Evolutionary conservation across 208 protist genomes (phyloP).

Genomic region (Acanthamoeba lenticulata): DNA sequence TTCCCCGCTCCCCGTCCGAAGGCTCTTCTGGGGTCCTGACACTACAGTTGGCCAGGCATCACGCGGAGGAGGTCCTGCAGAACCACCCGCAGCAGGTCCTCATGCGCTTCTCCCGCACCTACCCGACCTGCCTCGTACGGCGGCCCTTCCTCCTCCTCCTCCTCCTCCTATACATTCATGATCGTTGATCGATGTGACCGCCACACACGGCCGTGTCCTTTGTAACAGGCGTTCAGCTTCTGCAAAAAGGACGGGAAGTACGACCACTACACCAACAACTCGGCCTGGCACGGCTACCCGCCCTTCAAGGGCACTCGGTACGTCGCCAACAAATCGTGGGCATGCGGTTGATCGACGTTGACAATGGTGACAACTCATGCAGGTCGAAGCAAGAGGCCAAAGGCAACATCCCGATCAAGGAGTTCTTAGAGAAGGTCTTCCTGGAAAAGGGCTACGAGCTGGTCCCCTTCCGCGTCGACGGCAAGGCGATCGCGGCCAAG

Average conservation of each 20-base stretch:
- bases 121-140: conserved; percentile 37
- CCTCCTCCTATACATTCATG: not conserved
- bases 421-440: conserved; percentile 55
- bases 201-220: too few species aligned
- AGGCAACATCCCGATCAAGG: conserved; percentile 41
- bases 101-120: conserved; percentile 17
- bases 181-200: not conserved
- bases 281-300: conserved; percentile 2
- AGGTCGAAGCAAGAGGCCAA: conserved; percentile 13
- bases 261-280: conserved; percentile 61
- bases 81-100: conserved; percentile 18
- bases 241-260: conserved; percentile 45
- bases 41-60: too few species aligned
- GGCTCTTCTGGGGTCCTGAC: too few species aligned
- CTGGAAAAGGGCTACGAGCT: conserved; percentile 36
- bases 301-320: conserved; percentile 23
- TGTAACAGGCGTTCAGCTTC: conserved; percentile 59
- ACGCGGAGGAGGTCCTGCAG: conserved; percentile 5
- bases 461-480: not conserved
- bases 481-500: conserved; percentile 17
- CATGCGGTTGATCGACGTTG: too few species aligned
- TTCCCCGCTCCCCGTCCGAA: too few species aligned
- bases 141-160: too few species aligned
- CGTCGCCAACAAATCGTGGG: too few species aligned
- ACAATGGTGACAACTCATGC: not conserved